phyloP scores from a whole-genome alignment of 768 basidiomycete species.

The Krasilnikovozyma curviuscula region DNA sequence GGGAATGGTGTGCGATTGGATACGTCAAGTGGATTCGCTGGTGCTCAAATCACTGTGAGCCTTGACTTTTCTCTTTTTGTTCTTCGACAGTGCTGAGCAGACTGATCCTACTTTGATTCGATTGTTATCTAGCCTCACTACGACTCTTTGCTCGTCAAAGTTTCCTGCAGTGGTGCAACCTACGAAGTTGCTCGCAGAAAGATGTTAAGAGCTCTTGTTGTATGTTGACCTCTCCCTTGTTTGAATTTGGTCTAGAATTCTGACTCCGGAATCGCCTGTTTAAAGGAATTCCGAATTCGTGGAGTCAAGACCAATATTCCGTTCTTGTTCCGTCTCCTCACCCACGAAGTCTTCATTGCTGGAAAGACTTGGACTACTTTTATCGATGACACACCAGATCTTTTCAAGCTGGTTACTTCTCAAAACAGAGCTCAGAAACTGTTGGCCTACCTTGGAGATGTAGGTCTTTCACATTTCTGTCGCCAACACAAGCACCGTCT shows the following conservation, averaged over 20 bases:
- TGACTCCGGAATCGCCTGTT: too few species aligned
- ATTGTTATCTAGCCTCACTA: constrained; percentile 64
- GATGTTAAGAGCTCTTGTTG: constrained; percentile 97
- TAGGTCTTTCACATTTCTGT: too few species aligned
- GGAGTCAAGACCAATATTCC: constrained; percentile 98
- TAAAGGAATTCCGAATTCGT: constrained; percentile 98
- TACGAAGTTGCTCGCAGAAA: constrained; percentile 97
- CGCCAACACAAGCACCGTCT: too few species aligned
- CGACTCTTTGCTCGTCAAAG: constrained; percentile 92
- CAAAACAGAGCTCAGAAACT: constrained; percentile 98
- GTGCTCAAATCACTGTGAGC: constrained; percentile 87
- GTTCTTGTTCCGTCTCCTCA: constrained; percentile 93
- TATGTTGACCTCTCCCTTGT: too few species aligned
- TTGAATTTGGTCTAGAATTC: too few species aligned
- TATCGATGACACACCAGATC: constrained; percentile 98
- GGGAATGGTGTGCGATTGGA: constrained; percentile 96
- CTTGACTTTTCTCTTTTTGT: neutral
- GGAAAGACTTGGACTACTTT: constrained; percentile 99
- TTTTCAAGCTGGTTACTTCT: constrained; percentile 93
- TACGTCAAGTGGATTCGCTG: constrained; percentile 91
- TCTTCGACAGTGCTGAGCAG: neutral
- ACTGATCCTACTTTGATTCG: neutral
- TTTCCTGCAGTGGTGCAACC: constrained; percentile 83
- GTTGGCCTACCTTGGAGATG: constrained; percentile 88
- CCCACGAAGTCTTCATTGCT: constrained; percentile 84